These are phyloP conservation scores for Talaromyces verruculosus DNA, from an alignment of 2,329 filamentous ascomycete genomes.

Conservation along the genomic window DNA sequence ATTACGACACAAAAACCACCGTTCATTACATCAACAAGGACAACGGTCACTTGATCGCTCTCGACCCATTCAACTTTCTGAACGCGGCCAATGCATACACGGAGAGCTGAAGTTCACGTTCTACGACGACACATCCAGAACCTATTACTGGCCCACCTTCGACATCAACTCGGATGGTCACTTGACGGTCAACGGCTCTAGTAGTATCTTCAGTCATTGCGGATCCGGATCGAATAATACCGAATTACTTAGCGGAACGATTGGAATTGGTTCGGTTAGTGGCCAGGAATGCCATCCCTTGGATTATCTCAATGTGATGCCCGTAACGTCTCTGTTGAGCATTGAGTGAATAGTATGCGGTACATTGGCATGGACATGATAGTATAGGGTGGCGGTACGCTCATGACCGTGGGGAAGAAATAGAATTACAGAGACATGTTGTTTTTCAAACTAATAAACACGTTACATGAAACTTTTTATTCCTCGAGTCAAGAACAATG, in stretches of 20 bases:
- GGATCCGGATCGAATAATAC: neutral
- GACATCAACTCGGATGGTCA: neutral
- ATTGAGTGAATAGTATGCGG: neutral
- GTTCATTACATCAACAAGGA: constrained; percentile 1
- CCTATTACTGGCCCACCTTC: neutral
- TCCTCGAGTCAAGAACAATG: no score
- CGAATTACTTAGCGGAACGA: neutral
- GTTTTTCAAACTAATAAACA: neutral
- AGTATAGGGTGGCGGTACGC: no score
- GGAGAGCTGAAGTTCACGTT: neutral
- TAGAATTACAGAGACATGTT: no score
- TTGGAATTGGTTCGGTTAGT: neutral
- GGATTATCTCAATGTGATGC: neutral
- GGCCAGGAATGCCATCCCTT: neutral
- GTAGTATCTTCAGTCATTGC: neutral
- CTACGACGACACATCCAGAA: neutral
- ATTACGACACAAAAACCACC: neutral
- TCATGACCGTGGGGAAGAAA: neutral
- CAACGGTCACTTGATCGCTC: neutral
- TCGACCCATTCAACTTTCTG: neutral
- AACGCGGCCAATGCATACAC: constrained; percentile 4
- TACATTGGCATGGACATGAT: neutral
- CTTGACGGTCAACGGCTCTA: neutral
- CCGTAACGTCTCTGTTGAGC: neutral
- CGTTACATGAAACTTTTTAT: no score